Evolutionary conservation across 108 stramenopile genomes (phyloP).

Genomic region (Cyclotella baltica): DNA sequence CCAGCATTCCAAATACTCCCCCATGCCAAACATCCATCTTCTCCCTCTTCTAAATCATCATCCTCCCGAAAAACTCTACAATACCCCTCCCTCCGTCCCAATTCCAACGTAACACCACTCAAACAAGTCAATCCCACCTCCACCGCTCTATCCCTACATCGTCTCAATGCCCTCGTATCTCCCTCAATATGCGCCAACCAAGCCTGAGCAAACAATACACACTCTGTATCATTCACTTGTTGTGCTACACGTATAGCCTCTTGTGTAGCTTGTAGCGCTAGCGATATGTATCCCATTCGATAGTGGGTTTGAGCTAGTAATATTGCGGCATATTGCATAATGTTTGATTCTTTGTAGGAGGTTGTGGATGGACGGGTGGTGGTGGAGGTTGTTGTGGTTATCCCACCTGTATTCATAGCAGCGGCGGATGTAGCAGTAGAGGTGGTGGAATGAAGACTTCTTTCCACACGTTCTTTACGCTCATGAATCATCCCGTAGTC

Average conservation of each 20-base stretch:
- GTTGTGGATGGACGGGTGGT: conserved; percentile 7
- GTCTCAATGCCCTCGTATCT: conserved; percentile 34
- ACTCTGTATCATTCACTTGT: conserved; percentile 86
- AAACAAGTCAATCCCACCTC: conserved; percentile 32
- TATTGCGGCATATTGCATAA: conserved; percentile 87
- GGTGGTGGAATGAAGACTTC: conserved; percentile 4
- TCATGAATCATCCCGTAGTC: conserved; percentile 89
- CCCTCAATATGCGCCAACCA: conserved; percentile 64
- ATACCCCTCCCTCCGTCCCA: conserved; percentile 39
- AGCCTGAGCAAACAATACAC: conserved; percentile 83
- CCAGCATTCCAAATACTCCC: conserved; percentile 38
- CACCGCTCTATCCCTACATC: conserved; percentile 37
- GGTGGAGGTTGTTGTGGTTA: conserved; percentile 5
- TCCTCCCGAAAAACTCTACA: conserved; percentile 6
- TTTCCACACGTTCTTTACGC: conserved; percentile 52
- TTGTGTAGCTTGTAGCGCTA: conserved; percentile 84
- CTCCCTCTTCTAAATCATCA: conserved; percentile 14
- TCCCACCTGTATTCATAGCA: neutral
- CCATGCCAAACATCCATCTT: conserved; percentile 32
- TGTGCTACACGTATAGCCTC: conserved; percentile 96
- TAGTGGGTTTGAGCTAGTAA: conserved; percentile 77
- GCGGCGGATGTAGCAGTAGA: conserved; percentile 6
- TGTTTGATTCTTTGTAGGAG: conserved; percentile 46
- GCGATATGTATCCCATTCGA: conserved; percentile 73
- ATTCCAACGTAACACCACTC: conserved; percentile 41